Base-by-base conservation (phyloP, 2,329 filamentous ascomycete species). In the Ceratocystis harringtonii region DNA sequence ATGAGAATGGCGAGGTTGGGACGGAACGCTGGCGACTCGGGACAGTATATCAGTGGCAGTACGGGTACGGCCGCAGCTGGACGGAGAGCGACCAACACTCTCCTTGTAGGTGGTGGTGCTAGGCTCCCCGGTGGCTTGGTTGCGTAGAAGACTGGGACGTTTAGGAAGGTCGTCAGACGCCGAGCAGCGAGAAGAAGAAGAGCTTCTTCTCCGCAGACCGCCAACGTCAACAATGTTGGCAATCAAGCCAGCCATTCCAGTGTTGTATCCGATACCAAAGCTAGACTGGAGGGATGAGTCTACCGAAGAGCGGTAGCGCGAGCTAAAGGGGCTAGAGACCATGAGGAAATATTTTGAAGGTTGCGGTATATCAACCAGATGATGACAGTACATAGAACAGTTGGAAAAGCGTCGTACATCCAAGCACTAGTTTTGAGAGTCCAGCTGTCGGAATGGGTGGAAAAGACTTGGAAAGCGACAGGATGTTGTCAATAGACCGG, bases 141-240 rank as follows among this genome's bases (percentile, higher is more conserved):
- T 65, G 19, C 66, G 66, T n/a, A 67, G 63, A 12, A 67, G 66
- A 55, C 63, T 67, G 41, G 66, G 66, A 43, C 63, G 58, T 44
- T 67, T 67, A 44, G 28, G 61, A 19, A 43, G 44, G 3, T 67
- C 66, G 15, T 65, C 63, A 25, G 66, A 67, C 22, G 65, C 63
- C 63, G 66, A 67, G 61, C 52, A 67, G 52, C 66, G 66, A n/a
- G 66, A 67, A 30, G 66, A 67, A 30, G 66, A 67, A 6, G 66
- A 65, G 43, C 63, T 63, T 52, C 66, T 64, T 61, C 66, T 65
- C 36, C 60, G 66, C 30, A 67, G 32, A 19, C 63, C 66, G 15
- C 66, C 66, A 28, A 50, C 55, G 22, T 66, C 65, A 19, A 66
- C 65, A 28, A 67, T 67, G 43, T 67, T 67, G 36, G 66, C 63